A percentile compares a stretch with the other conserved stretches of the same genome.
phyloP scores from a whole-genome alignment of 2,329 filamentous ascomycete genomes.

The Alternaria triticimaculans region DNA sequence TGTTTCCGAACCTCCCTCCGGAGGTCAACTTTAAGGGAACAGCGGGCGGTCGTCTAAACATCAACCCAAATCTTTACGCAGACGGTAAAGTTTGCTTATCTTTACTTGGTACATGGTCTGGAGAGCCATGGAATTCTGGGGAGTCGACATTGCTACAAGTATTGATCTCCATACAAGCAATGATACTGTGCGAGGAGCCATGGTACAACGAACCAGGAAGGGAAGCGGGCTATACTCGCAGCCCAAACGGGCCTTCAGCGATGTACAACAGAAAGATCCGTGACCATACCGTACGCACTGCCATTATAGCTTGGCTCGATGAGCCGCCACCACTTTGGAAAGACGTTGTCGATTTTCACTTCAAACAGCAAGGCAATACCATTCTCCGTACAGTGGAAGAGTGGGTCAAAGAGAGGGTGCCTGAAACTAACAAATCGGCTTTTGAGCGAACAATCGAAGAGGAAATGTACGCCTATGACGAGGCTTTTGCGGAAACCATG shows the following conservation, averaged over 20 bases:
- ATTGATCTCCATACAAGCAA: conserved; percentile 63
- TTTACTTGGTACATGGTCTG: conserved; percentile 50
- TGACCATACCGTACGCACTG: conserved; percentile 37
- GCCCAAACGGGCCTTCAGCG: conserved; percentile 12
- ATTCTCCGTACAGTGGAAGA: conserved; percentile 31
- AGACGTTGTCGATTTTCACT: conserved; percentile 35
- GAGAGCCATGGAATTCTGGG: conserved; percentile 54
- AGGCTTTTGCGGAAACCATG: background rate
- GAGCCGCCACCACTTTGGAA: conserved; percentile 26
- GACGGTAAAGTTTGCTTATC: conserved; percentile 51
- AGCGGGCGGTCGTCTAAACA: conserved; percentile 46
- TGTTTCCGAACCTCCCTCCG: conserved; percentile 56
- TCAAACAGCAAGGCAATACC: conserved; percentile 28
- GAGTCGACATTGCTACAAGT: conserved; percentile 61
- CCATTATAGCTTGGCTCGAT: conserved; percentile 45
- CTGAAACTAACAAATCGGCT: background rate
- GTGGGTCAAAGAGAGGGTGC: conserved; percentile 21
- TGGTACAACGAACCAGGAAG: conserved; percentile 62
- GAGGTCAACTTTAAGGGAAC: conserved; percentile 56
- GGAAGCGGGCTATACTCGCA: conserved; percentile 18
- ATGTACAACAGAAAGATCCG: conserved; percentile 38
- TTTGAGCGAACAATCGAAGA: background rate
- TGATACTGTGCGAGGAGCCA: conserved; percentile 63
- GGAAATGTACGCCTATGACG: background rate
- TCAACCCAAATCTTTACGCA: conserved; percentile 62